A percentile compares a stretch with the other conserved stretches of the same genome.
Conservation (phyloP, 1,139 yeast genomes). For the Pichia sp. region DNA sequence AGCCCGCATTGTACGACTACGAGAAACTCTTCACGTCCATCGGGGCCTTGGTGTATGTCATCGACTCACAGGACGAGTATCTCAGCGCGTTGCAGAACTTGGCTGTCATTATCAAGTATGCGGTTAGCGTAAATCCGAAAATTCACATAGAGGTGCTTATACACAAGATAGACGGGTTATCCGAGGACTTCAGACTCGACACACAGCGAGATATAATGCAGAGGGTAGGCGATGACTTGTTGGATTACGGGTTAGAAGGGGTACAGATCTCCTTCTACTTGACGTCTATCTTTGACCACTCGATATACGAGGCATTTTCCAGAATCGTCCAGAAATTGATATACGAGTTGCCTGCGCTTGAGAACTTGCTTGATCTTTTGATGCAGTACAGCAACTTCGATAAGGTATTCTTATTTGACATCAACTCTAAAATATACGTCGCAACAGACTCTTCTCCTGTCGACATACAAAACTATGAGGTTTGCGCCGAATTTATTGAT, state of each 20-base stretch:
- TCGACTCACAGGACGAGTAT: constrained; percentile 94
- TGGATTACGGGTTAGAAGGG: constrained; percentile 86
- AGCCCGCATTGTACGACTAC: constrained; percentile 67
- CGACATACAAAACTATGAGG: constrained; percentile 92
- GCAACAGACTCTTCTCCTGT: constrained; percentile 97
- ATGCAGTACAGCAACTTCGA: constrained; percentile 90
- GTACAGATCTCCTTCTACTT: constrained; percentile 87
- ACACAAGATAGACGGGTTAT: constrained; percentile 91
- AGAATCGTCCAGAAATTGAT: constrained; percentile 87
- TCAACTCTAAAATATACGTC: constrained; percentile 89
- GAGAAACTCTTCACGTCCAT: constrained; percentile 74
- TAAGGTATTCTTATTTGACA: constrained; percentile 87
- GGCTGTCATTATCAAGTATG: constrained; percentile 84
- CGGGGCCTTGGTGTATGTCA: constrained; percentile 92
- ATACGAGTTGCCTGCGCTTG: constrained; percentile 83
- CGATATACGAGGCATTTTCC: constrained; percentile 92
- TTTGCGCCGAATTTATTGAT: constrained; percentile 95
- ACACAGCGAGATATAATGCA: constrained; percentile 97
- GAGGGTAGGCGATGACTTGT: constrained; percentile 86
- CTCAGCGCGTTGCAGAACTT: constrained; percentile 84
- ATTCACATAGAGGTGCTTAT: constrained; percentile 89
- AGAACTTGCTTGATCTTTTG: constrained; percentile 80
- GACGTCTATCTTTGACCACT: constrained; percentile 92
- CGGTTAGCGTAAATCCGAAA: constrained; percentile 77
- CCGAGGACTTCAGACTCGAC: constrained; percentile 89